Base-by-base conservation (phyloP, 257 asterid species). In the Penstemon newberryi region DNA sequence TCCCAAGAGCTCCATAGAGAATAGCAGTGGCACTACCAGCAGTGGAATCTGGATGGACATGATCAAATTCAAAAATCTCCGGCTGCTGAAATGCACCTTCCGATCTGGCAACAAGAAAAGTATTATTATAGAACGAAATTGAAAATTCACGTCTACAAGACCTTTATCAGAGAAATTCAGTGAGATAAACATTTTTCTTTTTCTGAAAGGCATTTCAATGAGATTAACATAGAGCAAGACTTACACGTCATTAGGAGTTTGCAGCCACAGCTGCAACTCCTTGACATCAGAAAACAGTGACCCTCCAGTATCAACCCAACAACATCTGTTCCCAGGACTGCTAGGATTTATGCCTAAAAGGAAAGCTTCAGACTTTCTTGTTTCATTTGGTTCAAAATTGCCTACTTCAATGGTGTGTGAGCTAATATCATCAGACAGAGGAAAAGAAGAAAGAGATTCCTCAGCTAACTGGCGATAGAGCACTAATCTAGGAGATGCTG, bases 291-390 rank as follows among this genome's bases (percentile, higher is more conserved):
- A 86, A 83, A 87, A 86, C 43, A 94, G 69, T 44, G 91, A 77
- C 8, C 89, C 86, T 43, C 97, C 99, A 74, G 90, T 83, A 83
- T 94, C 99, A 74, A 94, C 91, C 99, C 99, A 94, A 71, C 97
- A 91, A 73, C 99, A 94, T 72, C 70, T 88, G 60, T 83, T 89
- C 61, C 83, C 86, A 60, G 79, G 84, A 76, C 82, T 79, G 44
- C 56, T 70, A 66, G 78, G 77, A 72, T 85, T 84, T 77, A 45
- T 55, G 36, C 87, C 96, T 73, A 68, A 76, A 59, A 74, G 76
- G 42, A 71, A 62, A 38, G 86, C 80, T 53, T 89, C 83, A 45
- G 78, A 63, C 62, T 59, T 82, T 74, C 75, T 81, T 66, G 58
- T 73, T 70, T 85, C 89, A 72, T 79, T 79, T 53, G 78, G 65